These are phyloP conservation scores for Pisolithus microcarpus DNA, from an alignment of 768 basidiomycete genomes.

Conservation along the genomic window DNA sequence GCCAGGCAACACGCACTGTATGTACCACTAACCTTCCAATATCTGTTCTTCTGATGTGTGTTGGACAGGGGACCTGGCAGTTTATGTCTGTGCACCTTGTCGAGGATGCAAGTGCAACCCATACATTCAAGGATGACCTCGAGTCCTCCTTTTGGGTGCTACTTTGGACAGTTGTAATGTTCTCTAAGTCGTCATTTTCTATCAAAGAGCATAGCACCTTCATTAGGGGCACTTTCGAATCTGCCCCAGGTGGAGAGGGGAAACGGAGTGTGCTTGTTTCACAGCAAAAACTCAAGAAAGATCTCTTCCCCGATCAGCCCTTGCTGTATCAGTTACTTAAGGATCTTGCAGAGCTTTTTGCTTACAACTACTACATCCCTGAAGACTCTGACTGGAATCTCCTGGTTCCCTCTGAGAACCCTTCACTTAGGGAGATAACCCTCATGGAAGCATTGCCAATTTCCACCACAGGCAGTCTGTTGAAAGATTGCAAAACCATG, in stretches of 20 bases:
- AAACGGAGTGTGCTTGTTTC: background rate
- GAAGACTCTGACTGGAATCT: background rate
- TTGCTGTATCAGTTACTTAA: background rate
- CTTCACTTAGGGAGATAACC: no score
- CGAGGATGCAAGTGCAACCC: constrained; percentile 6
- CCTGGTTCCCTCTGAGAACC: background rate
- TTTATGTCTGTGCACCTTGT: constrained; percentile 24
- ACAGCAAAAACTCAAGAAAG: background rate
- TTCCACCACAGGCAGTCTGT: background rate
- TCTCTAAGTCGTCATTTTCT: background rate
- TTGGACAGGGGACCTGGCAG: constrained; percentile 26
- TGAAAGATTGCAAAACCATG: background rate
- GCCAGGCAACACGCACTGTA: constrained; percentile 3
- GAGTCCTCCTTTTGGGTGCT: constrained; percentile 24
- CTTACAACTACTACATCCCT: background rate
- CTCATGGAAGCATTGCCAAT: background rate
- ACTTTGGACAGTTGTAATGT: constrained; percentile 8
- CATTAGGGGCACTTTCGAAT: background rate
- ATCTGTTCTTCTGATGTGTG: background rate
- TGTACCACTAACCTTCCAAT: background rate
- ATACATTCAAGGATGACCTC: constrained; percentile 23
- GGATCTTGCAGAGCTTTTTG: background rate
- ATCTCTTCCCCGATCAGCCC: background rate
- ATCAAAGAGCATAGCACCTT: background rate
- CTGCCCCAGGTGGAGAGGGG: background rate